phyloP scores from a whole-genome alignment of 331 rosid genomes.

The Malus hybrid region DNA sequence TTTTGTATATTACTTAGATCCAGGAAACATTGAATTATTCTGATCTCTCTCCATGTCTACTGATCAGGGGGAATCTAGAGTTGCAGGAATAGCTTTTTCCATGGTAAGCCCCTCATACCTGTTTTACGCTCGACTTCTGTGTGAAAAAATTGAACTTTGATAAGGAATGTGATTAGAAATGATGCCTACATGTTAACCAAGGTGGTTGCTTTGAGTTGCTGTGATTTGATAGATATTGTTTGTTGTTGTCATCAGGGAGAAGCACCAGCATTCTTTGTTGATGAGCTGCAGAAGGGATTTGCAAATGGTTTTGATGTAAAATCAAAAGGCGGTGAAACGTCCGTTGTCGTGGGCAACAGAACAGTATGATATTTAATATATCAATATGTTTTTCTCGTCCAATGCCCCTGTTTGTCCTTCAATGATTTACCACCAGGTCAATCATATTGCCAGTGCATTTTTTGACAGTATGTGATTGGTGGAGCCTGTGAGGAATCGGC shows the following conservation, averaged over 20 bases:
- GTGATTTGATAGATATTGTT: slow-evolving; percentile 9
- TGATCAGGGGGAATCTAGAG: slow-evolving; percentile 52
- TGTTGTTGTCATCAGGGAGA: slow-evolving; percentile 61
- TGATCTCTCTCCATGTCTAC: slow-evolving; percentile 24
- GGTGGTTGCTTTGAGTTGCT: slow-evolving; percentile 16
- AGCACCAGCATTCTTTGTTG: slow-evolving; percentile 72
- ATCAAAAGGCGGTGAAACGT: slow-evolving; percentile 37
- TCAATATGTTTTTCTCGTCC: slow-evolving; percentile 11
- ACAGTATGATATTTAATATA: slow-evolving; percentile 48
- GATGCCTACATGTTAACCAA: slow-evolving; percentile 20
- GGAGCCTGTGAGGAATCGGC: slow-evolving; percentile 69
- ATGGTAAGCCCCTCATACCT: slow-evolving; percentile 56
- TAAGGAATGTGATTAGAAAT: slow-evolving; percentile 13
- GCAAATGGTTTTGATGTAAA: slow-evolving; percentile 47
- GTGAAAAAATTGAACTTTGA: neutral
- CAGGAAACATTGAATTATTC: slow-evolving; percentile 20
- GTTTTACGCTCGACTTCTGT: neutral
- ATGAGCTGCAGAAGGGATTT: slow-evolving; percentile 46
- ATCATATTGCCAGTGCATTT: slow-evolving; percentile 33
- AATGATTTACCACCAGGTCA: slow-evolving; percentile 24
- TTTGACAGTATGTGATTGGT: slow-evolving; percentile 85
- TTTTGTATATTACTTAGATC: slow-evolving; percentile 34
- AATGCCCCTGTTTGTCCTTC: slow-evolving; percentile 2
- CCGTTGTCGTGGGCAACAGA: slow-evolving; percentile 42
- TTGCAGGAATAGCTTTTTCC: slow-evolving; percentile 30